Conservation (phyloP, 2,329 filamentous ascomycete species). For the Cercospora sojina region DNA sequence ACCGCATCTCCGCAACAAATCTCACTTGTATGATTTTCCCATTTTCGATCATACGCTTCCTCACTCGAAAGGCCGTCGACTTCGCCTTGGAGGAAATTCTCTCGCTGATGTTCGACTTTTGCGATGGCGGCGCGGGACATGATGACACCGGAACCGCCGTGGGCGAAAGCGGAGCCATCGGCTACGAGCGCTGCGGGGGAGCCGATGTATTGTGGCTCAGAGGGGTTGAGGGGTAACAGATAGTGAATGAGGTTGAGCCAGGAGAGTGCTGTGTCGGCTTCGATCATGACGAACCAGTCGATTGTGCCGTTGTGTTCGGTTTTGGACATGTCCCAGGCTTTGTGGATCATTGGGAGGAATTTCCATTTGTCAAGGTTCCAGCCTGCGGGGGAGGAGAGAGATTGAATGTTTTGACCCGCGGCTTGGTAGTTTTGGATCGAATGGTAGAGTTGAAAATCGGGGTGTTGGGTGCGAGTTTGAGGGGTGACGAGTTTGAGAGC, state of each 20-base stretch:
- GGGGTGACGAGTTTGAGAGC: conserved; percentile 33
- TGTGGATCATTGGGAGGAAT: conserved; percentile 56
- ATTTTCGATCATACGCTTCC: conserved; percentile 23
- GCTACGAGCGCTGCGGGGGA: conserved; percentile 49
- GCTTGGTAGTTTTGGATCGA: conserved; percentile 34
- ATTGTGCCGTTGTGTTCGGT: conserved; percentile 36
- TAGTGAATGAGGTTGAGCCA: conserved; percentile 47
- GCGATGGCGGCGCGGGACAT: conserved; percentile 28
- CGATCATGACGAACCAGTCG: conserved; percentile 55
- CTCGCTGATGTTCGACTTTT: conserved; percentile 10
- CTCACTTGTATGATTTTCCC: conserved; percentile 26
- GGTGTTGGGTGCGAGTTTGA: conserved; percentile 31
- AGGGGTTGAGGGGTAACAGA: conserved; percentile 47
- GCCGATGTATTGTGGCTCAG: conserved; percentile 49
- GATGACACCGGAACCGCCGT: conserved; percentile 32
- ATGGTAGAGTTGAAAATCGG: conserved; percentile 38
- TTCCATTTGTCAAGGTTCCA: conserved; percentile 60
- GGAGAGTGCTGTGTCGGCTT: conserved; percentile 52
- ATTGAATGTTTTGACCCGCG: conserved; percentile 34
- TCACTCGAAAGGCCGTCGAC: background rate
- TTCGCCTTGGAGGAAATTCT: background rate
- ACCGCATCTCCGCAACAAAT: conserved; percentile 32
- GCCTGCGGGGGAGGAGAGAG: conserved; percentile 39
- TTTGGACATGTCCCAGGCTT: conserved; percentile 47
- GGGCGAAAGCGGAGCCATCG: conserved; percentile 22